Evolutionary conservation across 2,329 filamentous ascomycete species (phyloP).

Genomic region (Rasamsonia emersonii): DNA sequence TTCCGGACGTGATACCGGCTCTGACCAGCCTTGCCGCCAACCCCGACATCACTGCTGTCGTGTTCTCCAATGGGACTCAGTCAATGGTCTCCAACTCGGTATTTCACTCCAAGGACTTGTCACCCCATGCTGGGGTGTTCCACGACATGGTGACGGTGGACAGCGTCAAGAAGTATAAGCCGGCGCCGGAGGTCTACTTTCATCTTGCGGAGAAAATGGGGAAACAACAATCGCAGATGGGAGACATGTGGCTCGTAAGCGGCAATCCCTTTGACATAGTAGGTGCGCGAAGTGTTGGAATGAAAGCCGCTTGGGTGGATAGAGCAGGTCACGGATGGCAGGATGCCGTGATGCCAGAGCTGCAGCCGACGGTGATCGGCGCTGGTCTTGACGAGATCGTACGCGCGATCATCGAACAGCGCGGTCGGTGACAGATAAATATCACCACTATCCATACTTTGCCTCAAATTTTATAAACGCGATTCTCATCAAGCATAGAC

Average conservation of each 20-base stretch:
- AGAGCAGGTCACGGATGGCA: constrained; percentile 54
- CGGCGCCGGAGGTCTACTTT: constrained; percentile 52
- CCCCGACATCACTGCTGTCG: constrained; percentile 43
- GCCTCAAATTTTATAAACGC: too few relatives aligned
- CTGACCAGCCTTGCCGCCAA: constrained; percentile 41
- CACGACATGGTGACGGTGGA: constrained; percentile 54
- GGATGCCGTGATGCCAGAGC: constrained; percentile 47
- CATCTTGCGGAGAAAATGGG: constrained; percentile 47
- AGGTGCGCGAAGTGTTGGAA: constrained; percentile 53
- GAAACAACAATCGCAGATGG: constrained; percentile 35
- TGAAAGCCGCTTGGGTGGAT: constrained; percentile 62
- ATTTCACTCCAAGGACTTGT: constrained; percentile 47
- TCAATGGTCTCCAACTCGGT: constrained; percentile 57
- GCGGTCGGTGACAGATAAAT: too few relatives aligned
- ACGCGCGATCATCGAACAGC: constrained; percentile 22
- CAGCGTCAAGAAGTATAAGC: constrained; percentile 55
- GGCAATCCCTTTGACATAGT: constrained; percentile 67
- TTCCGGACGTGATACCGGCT: constrained; percentile 53
- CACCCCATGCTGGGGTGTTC: constrained; percentile 42
- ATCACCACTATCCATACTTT: too few relatives aligned
- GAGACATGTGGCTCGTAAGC: constrained; percentile 58
- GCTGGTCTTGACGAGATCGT: constrained; percentile 52
- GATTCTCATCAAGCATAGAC: neutral
- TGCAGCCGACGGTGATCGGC: constrained; percentile 47
- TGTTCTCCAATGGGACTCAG: constrained; percentile 64